Evolutionary conservation across 495 filamentous ascomycete species (phyloP), one percentile per base, ranked within the genome.

Genomic region (Penicillium coffeae): DNA sequence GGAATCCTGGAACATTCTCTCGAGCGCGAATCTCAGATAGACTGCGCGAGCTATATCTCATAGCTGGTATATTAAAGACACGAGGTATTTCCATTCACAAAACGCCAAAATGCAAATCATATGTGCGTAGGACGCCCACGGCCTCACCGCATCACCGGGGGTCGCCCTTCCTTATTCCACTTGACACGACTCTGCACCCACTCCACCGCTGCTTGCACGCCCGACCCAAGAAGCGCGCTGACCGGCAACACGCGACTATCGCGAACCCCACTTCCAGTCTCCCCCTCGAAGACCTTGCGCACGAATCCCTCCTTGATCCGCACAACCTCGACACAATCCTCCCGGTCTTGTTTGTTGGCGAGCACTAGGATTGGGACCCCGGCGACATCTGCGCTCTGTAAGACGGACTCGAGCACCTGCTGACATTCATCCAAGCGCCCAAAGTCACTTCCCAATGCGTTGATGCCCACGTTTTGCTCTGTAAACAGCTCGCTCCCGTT

Each of bases 251-350:
- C 93, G 42, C 93, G 78, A 63, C 85, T 90, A 68, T 98, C 93
- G 47, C 90, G 77, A 33, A 95, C 86, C 45, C 84, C 85, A 8
- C 76, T 80, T 0, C 90, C 89, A 62, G 89, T 87, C 59, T 93
- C 90, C 2, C 94, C 91, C 70, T 97, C 90, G 68, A 97, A 93
- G 8, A 96, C 90, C 66, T 86, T 87, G 63, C 91, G 83, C 37
- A 96, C 89, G 15, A 98, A 74, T 0, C 93, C 92, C 65, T 98
- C 93, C 73, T 98, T 98, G 62, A 97, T 93, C 47, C 89, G 75
- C 25, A 96, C 90, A 2, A 96, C 94, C 74, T 98, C 94, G 38
- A 97, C 87, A 56, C 92, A 96, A 65, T 97, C 94, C 62, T 98
- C 93, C 2, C 92, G 75, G 66, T 98, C 93, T 68, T 98, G 93